These are phyloP conservation scores for Cercospora sp. DNA, from an alignment of 2,329 filamentous ascomycete species.

Conservation along the genomic window DNA sequence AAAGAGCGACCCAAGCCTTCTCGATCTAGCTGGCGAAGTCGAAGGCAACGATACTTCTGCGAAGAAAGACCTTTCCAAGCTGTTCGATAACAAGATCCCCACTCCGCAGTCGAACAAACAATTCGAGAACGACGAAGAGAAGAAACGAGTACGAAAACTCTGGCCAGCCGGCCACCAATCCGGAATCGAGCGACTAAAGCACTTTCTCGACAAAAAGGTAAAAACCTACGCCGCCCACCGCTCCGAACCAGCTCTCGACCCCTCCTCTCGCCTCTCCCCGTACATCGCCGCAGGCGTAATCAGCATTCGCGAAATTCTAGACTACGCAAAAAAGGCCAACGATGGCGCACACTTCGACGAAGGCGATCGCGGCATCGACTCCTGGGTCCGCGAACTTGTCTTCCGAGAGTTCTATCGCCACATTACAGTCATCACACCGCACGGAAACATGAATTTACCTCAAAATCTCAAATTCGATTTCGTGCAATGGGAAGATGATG, in stretches of 20 bases:
- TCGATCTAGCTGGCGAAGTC: slow-evolving; percentile 47
- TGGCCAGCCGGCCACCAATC: slow-evolving; percentile 50
- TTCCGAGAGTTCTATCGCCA: slow-evolving; percentile 55
- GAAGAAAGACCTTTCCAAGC: slow-evolving; percentile 50
- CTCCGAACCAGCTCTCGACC: slow-evolving; percentile 45
- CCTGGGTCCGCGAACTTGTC: slow-evolving; percentile 54
- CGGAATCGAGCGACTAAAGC: slow-evolving; percentile 43
- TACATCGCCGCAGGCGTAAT: slow-evolving; percentile 51
- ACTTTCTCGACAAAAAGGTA: slow-evolving; percentile 45
- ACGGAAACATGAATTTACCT: slow-evolving; percentile 53
- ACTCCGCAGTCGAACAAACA: slow-evolving; percentile 44
- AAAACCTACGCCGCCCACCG: slow-evolving; percentile 45
- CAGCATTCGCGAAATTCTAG: slow-evolving; percentile 49
- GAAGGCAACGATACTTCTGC: slow-evolving; percentile 48
- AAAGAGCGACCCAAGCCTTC: slow-evolving; percentile 45
- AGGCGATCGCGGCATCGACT: slow-evolving; percentile 39
- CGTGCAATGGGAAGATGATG: slow-evolving; percentile 53
- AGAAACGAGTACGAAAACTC: slow-evolving; percentile 44
- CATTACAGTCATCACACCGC: slow-evolving; percentile 48
- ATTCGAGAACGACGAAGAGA: slow-evolving; percentile 43
- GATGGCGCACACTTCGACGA: slow-evolving; percentile 47
- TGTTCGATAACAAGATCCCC: slow-evolving; percentile 59
- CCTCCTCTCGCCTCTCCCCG: slow-evolving; percentile 45
- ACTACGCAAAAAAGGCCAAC: slow-evolving; percentile 46
- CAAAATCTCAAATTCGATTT: slow-evolving; percentile 56